A percentile compares a stretch with the other conserved stretches of the same genome.
Evolutionary conservation across 2,329 filamentous ascomycete genomes (phyloP).

Genomic region (Sporothrix brunneoviolacea): DNA sequence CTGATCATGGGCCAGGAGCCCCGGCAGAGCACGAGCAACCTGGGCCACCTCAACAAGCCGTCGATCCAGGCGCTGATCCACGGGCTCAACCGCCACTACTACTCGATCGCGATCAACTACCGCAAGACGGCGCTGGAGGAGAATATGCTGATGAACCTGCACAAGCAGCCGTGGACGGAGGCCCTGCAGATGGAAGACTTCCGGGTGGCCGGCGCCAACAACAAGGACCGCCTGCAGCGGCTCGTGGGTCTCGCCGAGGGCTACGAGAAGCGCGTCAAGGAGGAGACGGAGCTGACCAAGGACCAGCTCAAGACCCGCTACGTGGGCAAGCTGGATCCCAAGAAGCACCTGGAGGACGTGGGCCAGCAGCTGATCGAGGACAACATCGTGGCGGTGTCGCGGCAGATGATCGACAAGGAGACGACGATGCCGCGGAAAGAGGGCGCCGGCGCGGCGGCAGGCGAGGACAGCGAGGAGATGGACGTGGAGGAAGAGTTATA

Average conservation of each 20-base stretch:
- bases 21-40: slow-evolving; percentile 92
- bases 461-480: slow-evolving; percentile 46
- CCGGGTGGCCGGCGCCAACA: slow-evolving; percentile 72
- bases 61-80: slow-evolving; percentile 99
- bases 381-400: slow-evolving; percentile 96
- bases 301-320: slow-evolving; percentile 98
- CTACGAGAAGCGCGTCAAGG: slow-evolving; percentile 97
- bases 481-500: slow-evolving; percentile 57
- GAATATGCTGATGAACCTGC: slow-evolving; percentile 99
- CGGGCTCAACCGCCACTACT: slow-evolving; percentile 96
- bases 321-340: slow-evolving; percentile 96
- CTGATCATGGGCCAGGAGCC: slow-evolving; percentile 98
- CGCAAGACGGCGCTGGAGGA: slow-evolving; percentile 95
- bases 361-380: slow-evolving; percentile 97
- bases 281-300: slow-evolving; percentile 94
- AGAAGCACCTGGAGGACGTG: slow-evolving; percentile 97
- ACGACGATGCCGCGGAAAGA: slow-evolving; percentile 80
- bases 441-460: slow-evolving; percentile 30
- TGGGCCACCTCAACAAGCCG: slow-evolving; percentile 97
- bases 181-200: slow-evolving; percentile 97
- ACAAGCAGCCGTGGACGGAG: slow-evolving; percentile 99
- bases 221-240: slow-evolving; percentile 80
- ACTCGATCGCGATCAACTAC: slow-evolving; percentile 98
- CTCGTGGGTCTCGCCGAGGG: slow-evolving; percentile 87
- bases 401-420: slow-evolving; percentile 99